These are phyloP conservation scores for Linderniella brevidens DNA, from an alignment of 257 asterid species.

Conservation along the genomic window DNA sequence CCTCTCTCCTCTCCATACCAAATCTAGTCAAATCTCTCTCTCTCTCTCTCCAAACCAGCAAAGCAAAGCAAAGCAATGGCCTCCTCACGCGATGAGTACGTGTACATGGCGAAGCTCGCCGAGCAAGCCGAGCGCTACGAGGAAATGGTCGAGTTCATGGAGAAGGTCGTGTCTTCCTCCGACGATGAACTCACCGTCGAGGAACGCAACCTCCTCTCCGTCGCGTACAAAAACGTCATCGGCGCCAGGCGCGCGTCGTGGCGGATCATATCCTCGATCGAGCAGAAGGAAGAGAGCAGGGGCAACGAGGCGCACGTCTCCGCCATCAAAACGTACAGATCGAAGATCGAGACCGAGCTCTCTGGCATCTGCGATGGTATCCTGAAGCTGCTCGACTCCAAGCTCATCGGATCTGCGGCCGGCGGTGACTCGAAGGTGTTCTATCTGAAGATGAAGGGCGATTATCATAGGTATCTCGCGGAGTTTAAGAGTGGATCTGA, in stretches of 20 bases:
- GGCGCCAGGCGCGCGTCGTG: conserved; percentile 6
- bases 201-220: conserved; percentile 2
- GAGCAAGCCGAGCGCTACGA: conserved; percentile 4
- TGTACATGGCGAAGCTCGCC: conserved; percentile 4
- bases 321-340: conserved; percentile 2
- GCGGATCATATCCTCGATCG: conserved; percentile 4
- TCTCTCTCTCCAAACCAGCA: no score
- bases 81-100: conserved; percentile 4
- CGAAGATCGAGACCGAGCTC: conserved; percentile 3
- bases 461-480: conserved; percentile 4
- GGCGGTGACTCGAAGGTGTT: conserved; percentile 4
- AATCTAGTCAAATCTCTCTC: no score
- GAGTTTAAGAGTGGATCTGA: conserved; percentile 4
- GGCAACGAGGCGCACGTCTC: conserved; percentile 1
- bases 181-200: conserved; percentile 2
- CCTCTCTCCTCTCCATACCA: no score
- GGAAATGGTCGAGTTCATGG: conserved; percentile 6
- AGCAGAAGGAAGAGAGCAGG: conserved; percentile 2
- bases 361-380: conserved; percentile 2
- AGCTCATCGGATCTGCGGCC: conserved; percentile 3
- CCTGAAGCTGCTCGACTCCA: conserved; percentile 1
- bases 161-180: conserved; percentile 3
- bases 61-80: neutral
- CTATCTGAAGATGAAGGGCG: conserved; percentile 5
- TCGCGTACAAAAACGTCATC: conserved; percentile 2